A percentile compares a stretch with the other conserved stretches of the same genome.
Evolutionary conservation across 768 basidiomycete genomes (phyloP).

Genomic region (Tubosaeta sp.): DNA sequence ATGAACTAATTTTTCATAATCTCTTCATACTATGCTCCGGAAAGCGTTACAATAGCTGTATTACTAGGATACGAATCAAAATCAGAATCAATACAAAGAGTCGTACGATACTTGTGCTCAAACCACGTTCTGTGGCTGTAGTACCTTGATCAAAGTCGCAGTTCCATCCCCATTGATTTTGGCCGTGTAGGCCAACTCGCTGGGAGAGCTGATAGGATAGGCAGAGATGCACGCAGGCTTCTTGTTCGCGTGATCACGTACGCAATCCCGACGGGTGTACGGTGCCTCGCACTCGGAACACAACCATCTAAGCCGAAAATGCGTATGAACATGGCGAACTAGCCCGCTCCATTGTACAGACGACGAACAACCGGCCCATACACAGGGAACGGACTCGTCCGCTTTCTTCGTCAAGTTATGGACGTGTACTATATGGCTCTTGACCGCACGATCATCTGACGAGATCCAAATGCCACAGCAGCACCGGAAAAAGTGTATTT

Average conservation of each 20-base stretch:
- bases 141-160: conserved; percentile 18
- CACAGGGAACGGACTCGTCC: not conserved
- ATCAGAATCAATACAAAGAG: not conserved
- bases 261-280: conserved; percentile 17
- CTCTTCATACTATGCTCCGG: not conserved
- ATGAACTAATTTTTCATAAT: not conserved
- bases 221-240: conserved; percentile 1
- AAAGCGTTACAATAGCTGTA: conserved; percentile 18
- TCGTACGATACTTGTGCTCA: not conserved
- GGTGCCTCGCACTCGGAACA: conserved; percentile 14
- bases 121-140: not conserved
- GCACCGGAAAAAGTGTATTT: conserved; percentile 15
- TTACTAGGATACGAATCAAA: conserved; percentile 8
- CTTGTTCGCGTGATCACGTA: conserved; percentile 6
- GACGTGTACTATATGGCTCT: conserved; percentile 6
- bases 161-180: conserved; percentile 1
- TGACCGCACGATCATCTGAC: conserved; percentile 10
- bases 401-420: conserved; percentile 4
- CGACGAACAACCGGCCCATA: conserved; percentile 12
- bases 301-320: conserved; percentile 13
- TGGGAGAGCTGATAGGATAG: conserved; percentile 10
- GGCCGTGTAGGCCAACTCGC: conserved; percentile 10
- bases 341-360: conserved; percentile 5
- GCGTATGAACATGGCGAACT: conserved; percentile 15
- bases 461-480: conserved; percentile 20